phyloP scores from a whole-genome alignment of 169 alveolate genomes.

The Plasmodium cynomolgi region DNA sequence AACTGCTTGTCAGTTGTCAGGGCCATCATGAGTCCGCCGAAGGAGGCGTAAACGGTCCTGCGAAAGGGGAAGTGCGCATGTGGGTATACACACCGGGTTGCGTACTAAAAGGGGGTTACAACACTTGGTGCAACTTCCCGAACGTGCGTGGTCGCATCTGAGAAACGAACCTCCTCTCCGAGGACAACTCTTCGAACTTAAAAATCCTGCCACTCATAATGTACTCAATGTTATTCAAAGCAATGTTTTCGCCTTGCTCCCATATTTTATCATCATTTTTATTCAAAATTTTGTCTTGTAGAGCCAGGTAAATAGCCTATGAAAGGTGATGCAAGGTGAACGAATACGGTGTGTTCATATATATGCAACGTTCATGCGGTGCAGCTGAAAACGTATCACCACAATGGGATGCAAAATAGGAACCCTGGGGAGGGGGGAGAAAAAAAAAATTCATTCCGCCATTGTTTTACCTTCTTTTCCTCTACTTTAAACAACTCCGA shows the following conservation, averaged over 20 bases:
- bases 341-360: constrained; percentile 75
- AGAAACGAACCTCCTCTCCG: constrained; percentile 87
- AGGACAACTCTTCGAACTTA: constrained; percentile 91
- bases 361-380: neutral
- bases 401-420: neutral
- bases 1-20: constrained; percentile 93
- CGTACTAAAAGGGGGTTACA: neutral
- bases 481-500: constrained; percentile 90
- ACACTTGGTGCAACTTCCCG: neutral
- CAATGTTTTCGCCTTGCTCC: constrained; percentile 70
- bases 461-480: constrained; percentile 83
- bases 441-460: neutral
- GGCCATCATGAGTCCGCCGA: constrained; percentile 93
- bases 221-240: constrained; percentile 90
- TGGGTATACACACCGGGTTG: neutral
- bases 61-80: constrained; percentile 25
- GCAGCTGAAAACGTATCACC: neutral
- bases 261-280: constrained; percentile 26
- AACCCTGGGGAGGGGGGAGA: neutral
- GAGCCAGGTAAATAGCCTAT: constrained; percentile 80
- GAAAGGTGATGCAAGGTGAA: constrained; percentile 68
- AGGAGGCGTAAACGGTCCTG: constrained; percentile 89
- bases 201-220: constrained; percentile 93
- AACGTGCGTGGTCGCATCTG: neutral
- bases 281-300: constrained; percentile 73